phyloP scores from a whole-genome alignment of 2,329 filamentous ascomycete genomes.

The Aspergillus fructus region DNA sequence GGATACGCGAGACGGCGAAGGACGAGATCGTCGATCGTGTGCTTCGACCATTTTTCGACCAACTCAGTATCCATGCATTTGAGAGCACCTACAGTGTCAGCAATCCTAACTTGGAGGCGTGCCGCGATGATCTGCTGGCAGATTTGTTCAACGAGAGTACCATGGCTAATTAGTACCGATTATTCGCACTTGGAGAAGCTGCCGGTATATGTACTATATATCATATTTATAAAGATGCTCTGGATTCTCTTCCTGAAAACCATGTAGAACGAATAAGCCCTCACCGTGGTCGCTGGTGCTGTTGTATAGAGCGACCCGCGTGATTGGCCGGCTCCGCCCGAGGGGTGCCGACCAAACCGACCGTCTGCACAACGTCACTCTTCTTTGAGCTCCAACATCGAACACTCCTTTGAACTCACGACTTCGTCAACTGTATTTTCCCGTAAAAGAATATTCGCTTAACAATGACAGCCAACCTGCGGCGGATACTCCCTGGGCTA shows the following conservation, averaged over 20 bases:
- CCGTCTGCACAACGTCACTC: conserved; percentile 17
- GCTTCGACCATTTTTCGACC: conserved; percentile 82
- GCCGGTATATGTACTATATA: neutral
- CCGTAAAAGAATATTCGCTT: conserved; percentile 2
- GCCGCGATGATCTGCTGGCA: conserved; percentile 62
- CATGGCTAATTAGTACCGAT: conserved; percentile 34
- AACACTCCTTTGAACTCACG: neutral
- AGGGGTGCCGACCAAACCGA: conserved; percentile 4
- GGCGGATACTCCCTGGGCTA: conserved; percentile 21
- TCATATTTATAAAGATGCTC: neutral
- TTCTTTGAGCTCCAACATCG: conserved; percentile 10
- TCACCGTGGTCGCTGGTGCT: neutral
- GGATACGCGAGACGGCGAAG: conserved; percentile 54
- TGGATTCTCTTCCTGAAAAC: neutral
- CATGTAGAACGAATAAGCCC: neutral
- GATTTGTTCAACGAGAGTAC: conserved; percentile 80
- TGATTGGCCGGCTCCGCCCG: conserved; percentile 20
- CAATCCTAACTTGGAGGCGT: conserved; percentile 63
- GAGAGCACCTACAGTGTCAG: conserved; percentile 90
- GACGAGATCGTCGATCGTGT: conserved; percentile 71
- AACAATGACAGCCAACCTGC: conserved; percentile 13
- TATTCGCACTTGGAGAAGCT: neutral
- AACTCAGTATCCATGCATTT: conserved; percentile 89
- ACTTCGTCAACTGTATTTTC: conserved; percentile 1
- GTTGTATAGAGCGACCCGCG: conserved; percentile 13